Evolutionary conservation across 2,329 filamentous ascomycete species (phyloP).

Genomic region (Alternaria panax): DNA sequence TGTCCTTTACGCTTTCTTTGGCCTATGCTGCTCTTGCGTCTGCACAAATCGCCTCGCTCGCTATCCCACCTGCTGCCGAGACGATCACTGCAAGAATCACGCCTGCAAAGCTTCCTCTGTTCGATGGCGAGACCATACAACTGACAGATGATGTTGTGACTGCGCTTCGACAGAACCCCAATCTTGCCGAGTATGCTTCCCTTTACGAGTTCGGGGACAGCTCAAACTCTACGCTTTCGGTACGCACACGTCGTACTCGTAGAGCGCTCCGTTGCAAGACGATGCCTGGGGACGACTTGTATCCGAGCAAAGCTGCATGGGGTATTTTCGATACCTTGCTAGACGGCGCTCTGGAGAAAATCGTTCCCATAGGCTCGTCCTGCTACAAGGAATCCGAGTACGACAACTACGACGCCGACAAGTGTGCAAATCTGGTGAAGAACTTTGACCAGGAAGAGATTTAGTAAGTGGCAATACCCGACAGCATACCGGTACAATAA

Average conservation of each 20-base stretch:
- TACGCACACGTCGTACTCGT: slow-evolving; percentile 17
- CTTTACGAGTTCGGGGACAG: slow-evolving; percentile 49
- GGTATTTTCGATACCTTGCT: slow-evolving; percentile 30
- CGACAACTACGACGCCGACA: slow-evolving; percentile 37
- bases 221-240: slow-evolving; percentile 16
- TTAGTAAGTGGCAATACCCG: slow-evolving; percentile 25
- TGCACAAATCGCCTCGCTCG: slow-evolving; percentile 29
- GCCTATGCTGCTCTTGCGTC: slow-evolving; percentile 21
- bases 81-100: slow-evolving; percentile 28
- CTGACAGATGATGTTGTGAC: slow-evolving; percentile 36
- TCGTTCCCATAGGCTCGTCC: slow-evolving; percentile 37
- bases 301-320: slow-evolving; percentile 32
- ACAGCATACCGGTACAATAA: not conserved
- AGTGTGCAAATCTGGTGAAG: slow-evolving; percentile 30
- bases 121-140: slow-evolving; percentile 32
- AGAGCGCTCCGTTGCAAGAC: slow-evolving; percentile 35
- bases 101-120: slow-evolving; percentile 31
- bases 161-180: slow-evolving; percentile 24
- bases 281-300: slow-evolving; percentile 37
- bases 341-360: slow-evolving; percentile 35
- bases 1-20: slow-evolving; percentile 20
- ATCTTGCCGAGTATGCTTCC: slow-evolving; percentile 30
- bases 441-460: slow-evolving; percentile 27
- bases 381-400: slow-evolving; percentile 40
- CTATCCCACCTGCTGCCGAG: slow-evolving; percentile 36